Evolutionary conservation across 73 alveolate species (phyloP).

Genomic region (Durusdinium trenchii): DNA sequence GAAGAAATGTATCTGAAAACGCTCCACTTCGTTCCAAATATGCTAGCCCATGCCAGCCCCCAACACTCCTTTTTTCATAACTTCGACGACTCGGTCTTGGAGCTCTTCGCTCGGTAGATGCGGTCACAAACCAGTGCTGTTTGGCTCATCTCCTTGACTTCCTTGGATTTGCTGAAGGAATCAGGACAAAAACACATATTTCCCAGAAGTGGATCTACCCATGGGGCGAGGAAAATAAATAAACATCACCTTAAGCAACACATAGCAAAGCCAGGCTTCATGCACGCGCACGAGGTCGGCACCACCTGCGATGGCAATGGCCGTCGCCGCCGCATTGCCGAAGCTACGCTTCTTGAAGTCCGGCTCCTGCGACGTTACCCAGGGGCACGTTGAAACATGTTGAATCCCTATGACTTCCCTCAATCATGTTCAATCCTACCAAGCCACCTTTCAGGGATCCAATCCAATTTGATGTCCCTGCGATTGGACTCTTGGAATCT

Average conservation of each 20-base stretch:
- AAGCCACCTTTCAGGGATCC: too few species aligned
- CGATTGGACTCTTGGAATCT: too few species aligned
- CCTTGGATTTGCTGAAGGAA: background rate
- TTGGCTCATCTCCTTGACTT: conserved; percentile 65
- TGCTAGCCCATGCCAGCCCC: too few species aligned
- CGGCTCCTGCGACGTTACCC: background rate
- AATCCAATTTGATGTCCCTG: too few species aligned
- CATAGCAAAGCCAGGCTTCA: too few species aligned
- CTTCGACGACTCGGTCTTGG: background rate
- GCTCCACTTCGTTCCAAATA: too few species aligned
- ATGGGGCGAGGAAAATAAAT: too few species aligned
- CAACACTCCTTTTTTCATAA: background rate
- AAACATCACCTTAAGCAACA: too few species aligned
- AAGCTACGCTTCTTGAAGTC: conserved; percentile 67
- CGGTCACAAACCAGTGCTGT: conserved; percentile 57
- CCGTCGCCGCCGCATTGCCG: conserved; percentile 79
- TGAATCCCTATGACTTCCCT: background rate
- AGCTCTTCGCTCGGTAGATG: background rate
- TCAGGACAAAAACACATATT: too few species aligned
- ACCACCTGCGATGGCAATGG: conserved; percentile 59
- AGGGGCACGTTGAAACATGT: background rate
- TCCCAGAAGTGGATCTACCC: too few species aligned
- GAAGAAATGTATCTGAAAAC: too few species aligned
- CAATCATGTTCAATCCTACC: background rate
- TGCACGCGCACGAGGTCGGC: conserved; percentile 63